phyloP scores from a whole-genome alignment of 306 rosid species.

The Rosa lucieae region DNA sequence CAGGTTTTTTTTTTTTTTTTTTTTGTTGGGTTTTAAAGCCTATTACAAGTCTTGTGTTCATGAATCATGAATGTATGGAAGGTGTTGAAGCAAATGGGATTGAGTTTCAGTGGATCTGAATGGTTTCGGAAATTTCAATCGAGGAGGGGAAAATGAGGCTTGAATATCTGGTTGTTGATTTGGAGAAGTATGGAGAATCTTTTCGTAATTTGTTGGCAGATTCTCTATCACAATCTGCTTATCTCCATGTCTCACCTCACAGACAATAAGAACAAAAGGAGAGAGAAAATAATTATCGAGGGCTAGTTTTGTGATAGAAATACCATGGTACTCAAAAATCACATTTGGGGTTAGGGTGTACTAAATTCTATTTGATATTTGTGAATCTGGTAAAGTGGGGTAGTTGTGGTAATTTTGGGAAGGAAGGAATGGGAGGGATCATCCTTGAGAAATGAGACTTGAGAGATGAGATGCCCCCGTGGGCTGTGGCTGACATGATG shows the following conservation, averaged over 20 bases:
- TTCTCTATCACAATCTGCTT: slow-evolving; percentile 49
- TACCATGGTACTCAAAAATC: not conserved
- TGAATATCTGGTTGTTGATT: not conserved
- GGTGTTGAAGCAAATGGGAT: slow-evolving; percentile 50
- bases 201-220: slow-evolving; percentile 33
- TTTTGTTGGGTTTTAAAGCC: not conserved
- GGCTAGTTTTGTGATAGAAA: not conserved
- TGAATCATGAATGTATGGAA: slow-evolving; percentile 56
- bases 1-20: slow-evolving; percentile 13
- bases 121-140: not conserved
- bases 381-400: slow-evolving; percentile 4
- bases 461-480: not conserved
- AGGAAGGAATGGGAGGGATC: not conserved
- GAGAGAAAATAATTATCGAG: not conserved
- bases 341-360: not conserved
- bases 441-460: not conserved
- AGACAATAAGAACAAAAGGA: not conserved
- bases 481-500: slow-evolving; percentile 5
- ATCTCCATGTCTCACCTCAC: slow-evolving; percentile 34
- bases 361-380: not conserved
- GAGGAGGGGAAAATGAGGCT: not conserved
- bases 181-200: not conserved
- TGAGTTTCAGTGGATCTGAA: slow-evolving; percentile 63
- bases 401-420: slow-evolving; percentile 10
- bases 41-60: slow-evolving; percentile 17